Percentiles rank a stretch among this genome's conserved stretches.
Evolutionary conservation across 2,329 filamentous ascomycete species (phyloP).

Genomic region (Colletotrichum endophyticum): DNA sequence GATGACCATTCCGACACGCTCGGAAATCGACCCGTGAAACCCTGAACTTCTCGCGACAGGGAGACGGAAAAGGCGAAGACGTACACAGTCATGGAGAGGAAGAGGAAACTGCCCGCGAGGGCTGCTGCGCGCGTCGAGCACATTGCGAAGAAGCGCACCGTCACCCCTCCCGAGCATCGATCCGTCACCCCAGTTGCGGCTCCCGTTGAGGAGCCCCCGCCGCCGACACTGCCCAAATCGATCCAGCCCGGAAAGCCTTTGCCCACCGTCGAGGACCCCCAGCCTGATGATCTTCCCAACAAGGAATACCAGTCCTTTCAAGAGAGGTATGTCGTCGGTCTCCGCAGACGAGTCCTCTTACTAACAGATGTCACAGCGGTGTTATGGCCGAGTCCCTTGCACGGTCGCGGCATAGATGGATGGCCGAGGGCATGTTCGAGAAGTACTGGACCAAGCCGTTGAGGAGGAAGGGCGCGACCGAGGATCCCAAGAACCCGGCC

Average conservation of each 20-base stretch:
- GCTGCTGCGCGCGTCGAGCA: conserved; percentile 66
- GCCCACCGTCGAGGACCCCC: conserved; percentile 71
- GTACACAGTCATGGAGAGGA: conserved; percentile 59
- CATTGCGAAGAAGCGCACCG: conserved; percentile 63
- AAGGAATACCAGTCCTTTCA: conserved; percentile 76
- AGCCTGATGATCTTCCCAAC: conserved; percentile 65
- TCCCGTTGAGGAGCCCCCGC: conserved; percentile 38
- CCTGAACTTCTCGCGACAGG: conserved; percentile 6
- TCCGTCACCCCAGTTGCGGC: conserved; percentile 51
- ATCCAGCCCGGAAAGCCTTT: conserved; percentile 70
- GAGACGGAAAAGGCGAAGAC: neutral
- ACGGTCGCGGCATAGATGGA: conserved; percentile 77
- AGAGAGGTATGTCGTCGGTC: conserved; percentile 61
- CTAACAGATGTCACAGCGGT: conserved; percentile 54
- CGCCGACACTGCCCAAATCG: conserved; percentile 62
- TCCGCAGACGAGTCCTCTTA: neutral
- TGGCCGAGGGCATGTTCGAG: conserved; percentile 74
- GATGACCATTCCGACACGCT: conserved; percentile 17
- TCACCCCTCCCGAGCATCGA: conserved; percentile 56
- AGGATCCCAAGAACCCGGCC: conserved; percentile 69
- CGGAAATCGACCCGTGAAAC: conserved; percentile 10
- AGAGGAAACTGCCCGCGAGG: conserved; percentile 68
- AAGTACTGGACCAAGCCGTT: conserved; percentile 79
- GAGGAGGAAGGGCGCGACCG: conserved; percentile 70
- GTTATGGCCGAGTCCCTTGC: conserved; percentile 76